Evolutionary conservation across 1,284 basidiomycete species (phyloP), one percentile per base, ranked within the genome.

Genomic region (Coniferiporia weirii): DNA sequence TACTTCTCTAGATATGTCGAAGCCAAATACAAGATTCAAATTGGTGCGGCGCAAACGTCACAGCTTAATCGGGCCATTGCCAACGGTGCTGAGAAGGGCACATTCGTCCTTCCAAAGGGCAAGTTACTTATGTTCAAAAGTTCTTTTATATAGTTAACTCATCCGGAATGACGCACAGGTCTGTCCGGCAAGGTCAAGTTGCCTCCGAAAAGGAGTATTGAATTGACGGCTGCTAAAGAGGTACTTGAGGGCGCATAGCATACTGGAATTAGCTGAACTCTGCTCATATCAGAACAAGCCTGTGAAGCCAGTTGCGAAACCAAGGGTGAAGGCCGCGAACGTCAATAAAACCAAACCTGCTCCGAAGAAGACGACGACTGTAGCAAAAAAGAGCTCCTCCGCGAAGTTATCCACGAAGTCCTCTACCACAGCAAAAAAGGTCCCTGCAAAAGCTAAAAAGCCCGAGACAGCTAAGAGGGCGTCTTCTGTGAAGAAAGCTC

Each of bases 21-120:
- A 69, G 72, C 73, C 59, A 81, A 80, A 66, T 87, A 86, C 73
- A 80, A 81, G 68, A 74, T 88, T 64, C 80, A 83, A 66, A 73
- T 84, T 66, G 82, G 79, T 59, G 75, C 80, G 56, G 69, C 82
- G 54, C 81, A 85, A 70, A 76, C 79, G 65, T 82, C 78, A 68
- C 85, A 87, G 74, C 80, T 91, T 67, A 82, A 80, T 72, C 81
- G 82, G 67, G 87, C 87, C 62, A 89, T 91, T 72, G 76, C 81
- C 56, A 76, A 80, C 53, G 88, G 87, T 61, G 78, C 76, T 63
- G 84, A 85, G 72, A 85, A 82, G 67, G 82, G 82, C 54, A 77
- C 77, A 57, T 85, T 91, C 64, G 69, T 77, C 59, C 80, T 89
- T 49, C 87, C 88, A 64, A 89, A 89, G 78, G 87, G 87, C 80